A percentile compares a stretch with the other conserved stretches of the same genome.
These are phyloP conservation scores for Penicillium robsamsonii DNA, from an alignment of 495 filamentous ascomycete genomes.

Conservation along the genomic window DNA sequence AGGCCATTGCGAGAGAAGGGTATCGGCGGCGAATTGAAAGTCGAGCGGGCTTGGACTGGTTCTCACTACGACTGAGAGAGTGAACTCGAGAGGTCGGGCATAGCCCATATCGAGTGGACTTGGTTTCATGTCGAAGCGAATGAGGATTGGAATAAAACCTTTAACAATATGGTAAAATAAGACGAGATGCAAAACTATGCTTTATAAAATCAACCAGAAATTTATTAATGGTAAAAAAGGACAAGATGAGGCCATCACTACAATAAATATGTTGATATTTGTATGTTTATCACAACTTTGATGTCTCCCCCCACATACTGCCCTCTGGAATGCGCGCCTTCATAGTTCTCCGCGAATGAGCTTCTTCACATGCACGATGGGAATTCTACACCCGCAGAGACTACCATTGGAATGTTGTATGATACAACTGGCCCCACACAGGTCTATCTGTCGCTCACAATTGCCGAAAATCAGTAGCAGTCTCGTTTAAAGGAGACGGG, in stretches of 20 bases:
- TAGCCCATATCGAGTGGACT: conserved; percentile 10
- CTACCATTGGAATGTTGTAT: not conserved
- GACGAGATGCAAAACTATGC: not conserved
- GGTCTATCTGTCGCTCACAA: not conserved
- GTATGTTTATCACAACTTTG: conserved; percentile 2
- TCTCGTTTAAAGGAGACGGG: not conserved
- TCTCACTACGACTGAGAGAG: conserved; percentile 4
- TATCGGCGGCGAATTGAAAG: conserved; percentile 12
- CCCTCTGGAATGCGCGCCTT: conserved; percentile 4
- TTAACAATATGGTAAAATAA: not conserved
- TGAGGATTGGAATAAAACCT: not conserved
- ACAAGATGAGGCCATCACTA: not conserved
- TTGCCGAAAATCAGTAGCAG: not conserved
- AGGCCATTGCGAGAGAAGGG: conserved; percentile 11
- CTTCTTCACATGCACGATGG: not conserved
- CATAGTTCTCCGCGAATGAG: not conserved
- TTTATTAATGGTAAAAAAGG: not conserved
- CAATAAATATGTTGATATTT: not conserved
- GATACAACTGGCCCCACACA: not conserved
- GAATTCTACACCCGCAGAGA: not conserved
- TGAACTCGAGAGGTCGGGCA: conserved; percentile 12
- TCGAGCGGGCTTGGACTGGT: conserved; percentile 10
- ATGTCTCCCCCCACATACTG: conserved; percentile 1
- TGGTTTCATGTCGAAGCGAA: conserved; percentile 2
- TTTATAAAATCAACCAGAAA: not conserved